A percentile compares a stretch with the other conserved stretches of the same genome.
Evolutionary conservation across 2,329 filamentous ascomycete species (phyloP).

Genomic region (Aspergillus tamarii): DNA sequence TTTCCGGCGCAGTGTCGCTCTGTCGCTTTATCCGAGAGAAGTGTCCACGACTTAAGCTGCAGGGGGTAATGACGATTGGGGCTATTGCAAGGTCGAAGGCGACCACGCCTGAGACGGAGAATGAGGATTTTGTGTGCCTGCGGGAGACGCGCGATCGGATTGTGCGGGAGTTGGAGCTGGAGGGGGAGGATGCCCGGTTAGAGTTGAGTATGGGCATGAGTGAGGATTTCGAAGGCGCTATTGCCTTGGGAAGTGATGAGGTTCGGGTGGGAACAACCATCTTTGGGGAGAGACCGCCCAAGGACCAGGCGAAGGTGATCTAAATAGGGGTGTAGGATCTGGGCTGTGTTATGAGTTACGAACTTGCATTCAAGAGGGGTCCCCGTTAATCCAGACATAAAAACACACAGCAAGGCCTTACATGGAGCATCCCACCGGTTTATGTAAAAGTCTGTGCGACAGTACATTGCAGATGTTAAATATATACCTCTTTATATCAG

Average conservation of each 20-base stretch:
- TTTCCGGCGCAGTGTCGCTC: conserved; percentile 59
- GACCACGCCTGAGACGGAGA: conserved; percentile 75
- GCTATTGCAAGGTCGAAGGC: conserved; percentile 84
- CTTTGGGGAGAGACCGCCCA: conserved; percentile 80
- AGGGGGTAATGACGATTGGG: conserved; percentile 96
- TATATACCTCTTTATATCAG: conserved; percentile 19
- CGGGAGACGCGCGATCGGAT: conserved; percentile 72
- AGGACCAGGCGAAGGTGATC: conserved; percentile 73
- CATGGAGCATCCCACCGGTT: neutral
- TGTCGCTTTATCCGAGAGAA: conserved; percentile 70
- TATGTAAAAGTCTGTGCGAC: neutral
- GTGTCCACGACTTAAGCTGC: conserved; percentile 73
- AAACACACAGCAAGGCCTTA: neutral
- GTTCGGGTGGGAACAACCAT: conserved; percentile 93
- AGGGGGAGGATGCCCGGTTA: conserved; percentile 55
- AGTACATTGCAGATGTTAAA: neutral
- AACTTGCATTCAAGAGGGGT: neutral
- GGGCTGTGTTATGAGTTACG: conserved; percentile 16
- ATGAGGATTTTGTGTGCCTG: conserved; percentile 82
- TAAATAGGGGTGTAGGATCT: conserved; percentile 16
- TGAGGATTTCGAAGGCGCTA: conserved; percentile 88
- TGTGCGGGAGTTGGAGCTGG: conserved; percentile 60
- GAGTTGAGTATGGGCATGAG: conserved; percentile 99
- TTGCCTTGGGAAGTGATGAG: conserved; percentile 80
- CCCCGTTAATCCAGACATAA: neutral